A percentile compares a stretch with the other conserved stretches of the same genome.
Evolutionary conservation across 2,329 filamentous ascomycete species (phyloP).

Genomic region (Colletotrichum australisinense): DNA sequence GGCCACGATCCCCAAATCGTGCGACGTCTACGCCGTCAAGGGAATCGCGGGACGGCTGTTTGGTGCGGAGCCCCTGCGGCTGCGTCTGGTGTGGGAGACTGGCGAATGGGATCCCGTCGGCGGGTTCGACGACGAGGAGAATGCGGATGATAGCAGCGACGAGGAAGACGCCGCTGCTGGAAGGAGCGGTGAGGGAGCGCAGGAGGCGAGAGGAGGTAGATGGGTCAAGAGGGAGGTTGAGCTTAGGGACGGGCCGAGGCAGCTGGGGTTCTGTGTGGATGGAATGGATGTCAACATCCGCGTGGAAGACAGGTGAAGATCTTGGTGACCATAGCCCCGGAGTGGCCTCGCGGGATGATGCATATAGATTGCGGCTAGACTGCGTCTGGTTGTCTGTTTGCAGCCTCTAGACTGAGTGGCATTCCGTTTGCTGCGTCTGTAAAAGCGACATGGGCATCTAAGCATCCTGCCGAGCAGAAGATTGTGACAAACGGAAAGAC

Average conservation of each 20-base stretch:
- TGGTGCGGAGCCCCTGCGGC: conserved; percentile 68
- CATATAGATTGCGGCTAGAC: neutral
- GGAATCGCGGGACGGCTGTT: conserved; percentile 82
- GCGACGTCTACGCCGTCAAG: conserved; percentile 85
- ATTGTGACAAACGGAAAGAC: neutral
- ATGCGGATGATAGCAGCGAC: conserved; percentile 63
- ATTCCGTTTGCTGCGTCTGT: conserved; percentile 1
- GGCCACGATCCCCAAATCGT: conserved; percentile 76
- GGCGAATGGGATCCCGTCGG: conserved; percentile 88
- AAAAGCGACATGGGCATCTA: neutral
- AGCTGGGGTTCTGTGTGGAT: conserved; percentile 87
- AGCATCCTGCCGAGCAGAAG: conserved; percentile 12
- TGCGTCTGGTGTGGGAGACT: conserved; percentile 86
- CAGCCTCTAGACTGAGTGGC: neutral
- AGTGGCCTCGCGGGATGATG: neutral
- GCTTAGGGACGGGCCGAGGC: conserved; percentile 81
- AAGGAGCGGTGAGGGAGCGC: conserved; percentile 30
- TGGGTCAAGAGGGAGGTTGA: conserved; percentile 85
- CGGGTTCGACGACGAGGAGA: conserved; percentile 66
- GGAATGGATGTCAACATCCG: conserved; percentile 76
- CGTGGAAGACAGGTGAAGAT: conserved; percentile 64
- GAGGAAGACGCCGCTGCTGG: conserved; percentile 54
- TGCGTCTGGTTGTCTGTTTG: too few relatives aligned
- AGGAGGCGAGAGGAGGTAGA: conserved; percentile 57
- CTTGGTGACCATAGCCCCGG: too few relatives aligned